These are phyloP conservation scores for Salix viminalis DNA, from an alignment of 345 rosid genomes.

Conservation along the genomic window DNA sequence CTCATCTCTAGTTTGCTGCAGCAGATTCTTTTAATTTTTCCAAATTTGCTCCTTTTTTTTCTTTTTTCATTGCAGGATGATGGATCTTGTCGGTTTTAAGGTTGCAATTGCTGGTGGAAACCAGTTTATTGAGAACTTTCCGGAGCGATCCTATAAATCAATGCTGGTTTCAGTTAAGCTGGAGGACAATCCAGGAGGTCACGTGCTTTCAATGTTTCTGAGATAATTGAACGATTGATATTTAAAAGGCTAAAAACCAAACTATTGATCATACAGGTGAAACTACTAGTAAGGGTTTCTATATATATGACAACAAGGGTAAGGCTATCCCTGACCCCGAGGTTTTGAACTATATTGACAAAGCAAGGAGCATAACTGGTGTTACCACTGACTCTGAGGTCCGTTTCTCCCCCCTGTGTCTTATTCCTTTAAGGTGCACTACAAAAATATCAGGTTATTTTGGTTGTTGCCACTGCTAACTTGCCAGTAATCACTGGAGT, in stretches of 20 bases:
- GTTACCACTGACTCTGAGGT: not conserved
- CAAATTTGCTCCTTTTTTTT: not conserved
- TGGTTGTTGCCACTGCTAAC: no score
- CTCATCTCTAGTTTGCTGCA: no score
- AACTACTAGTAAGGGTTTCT: not conserved
- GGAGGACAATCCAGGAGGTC: not conserved
- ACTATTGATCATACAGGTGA: not conserved
- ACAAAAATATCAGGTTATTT: not conserved
- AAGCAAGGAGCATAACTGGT: constrained; percentile 4
- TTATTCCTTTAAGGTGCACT: not conserved
- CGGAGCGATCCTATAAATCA: not conserved
- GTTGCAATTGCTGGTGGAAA: not conserved
- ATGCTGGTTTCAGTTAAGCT: not conserved
- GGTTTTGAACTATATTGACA: not conserved
- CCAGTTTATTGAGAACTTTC: not conserved
- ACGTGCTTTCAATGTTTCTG: not conserved
- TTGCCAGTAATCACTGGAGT: no score
- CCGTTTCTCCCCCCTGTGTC: no score
- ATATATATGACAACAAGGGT: not conserved
- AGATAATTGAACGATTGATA: not conserved
- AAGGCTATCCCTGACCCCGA: not conserved
- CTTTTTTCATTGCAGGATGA: constrained; percentile 2
- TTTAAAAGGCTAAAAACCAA: not conserved
- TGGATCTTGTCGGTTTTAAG: not conserved
- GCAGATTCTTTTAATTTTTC: no score